Percentiles rank a stretch among this genome's conserved stretches.
Conservation (phyloP, 805 yeast genomes). For the Kuraishia borneana region DNA sequence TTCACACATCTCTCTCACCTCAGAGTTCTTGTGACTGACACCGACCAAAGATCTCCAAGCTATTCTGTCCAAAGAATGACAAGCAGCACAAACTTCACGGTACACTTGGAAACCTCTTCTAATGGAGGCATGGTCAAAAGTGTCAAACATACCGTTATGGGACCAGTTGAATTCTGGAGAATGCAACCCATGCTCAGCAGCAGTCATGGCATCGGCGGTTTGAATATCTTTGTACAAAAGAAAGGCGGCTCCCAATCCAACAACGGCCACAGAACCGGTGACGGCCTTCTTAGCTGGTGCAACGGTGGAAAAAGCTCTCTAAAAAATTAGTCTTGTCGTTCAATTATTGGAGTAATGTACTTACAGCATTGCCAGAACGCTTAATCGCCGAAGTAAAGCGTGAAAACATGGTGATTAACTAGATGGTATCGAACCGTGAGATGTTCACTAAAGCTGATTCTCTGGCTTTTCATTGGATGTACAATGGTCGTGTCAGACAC, state of each 20-base stretch:
- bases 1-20: conserved; percentile 89
- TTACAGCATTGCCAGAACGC: conserved; percentile 22
- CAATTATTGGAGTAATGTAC: conserved; percentile 7
- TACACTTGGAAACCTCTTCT: conserved; percentile 99
- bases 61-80: conserved; percentile 93
- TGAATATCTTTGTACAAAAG: conserved; percentile 73
- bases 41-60: conserved; percentile 99
- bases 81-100: conserved; percentile 98
- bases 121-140: conserved; percentile 90
- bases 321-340: too few species aligned
- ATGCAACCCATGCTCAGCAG: conserved; percentile 98
- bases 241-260: conserved; percentile 76
- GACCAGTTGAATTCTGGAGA: conserved; percentile 92
- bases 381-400: conserved; percentile 23
- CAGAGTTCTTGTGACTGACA: conserved; percentile 85
- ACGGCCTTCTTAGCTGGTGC: conserved; percentile 32
- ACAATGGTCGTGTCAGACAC: background rate
- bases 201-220: conserved; percentile 93
- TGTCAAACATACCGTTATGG: conserved; percentile 81
- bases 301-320: conserved; percentile 22
- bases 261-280: conserved; percentile 55
- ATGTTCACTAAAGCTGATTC: conserved; percentile 4
- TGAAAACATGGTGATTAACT: conserved; percentile 13
- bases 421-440: background rate
- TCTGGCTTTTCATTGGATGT: conserved; percentile 3